Conservation (phyloP, 495 filamentous ascomycete species). For the Podospora tetraspora region DNA sequence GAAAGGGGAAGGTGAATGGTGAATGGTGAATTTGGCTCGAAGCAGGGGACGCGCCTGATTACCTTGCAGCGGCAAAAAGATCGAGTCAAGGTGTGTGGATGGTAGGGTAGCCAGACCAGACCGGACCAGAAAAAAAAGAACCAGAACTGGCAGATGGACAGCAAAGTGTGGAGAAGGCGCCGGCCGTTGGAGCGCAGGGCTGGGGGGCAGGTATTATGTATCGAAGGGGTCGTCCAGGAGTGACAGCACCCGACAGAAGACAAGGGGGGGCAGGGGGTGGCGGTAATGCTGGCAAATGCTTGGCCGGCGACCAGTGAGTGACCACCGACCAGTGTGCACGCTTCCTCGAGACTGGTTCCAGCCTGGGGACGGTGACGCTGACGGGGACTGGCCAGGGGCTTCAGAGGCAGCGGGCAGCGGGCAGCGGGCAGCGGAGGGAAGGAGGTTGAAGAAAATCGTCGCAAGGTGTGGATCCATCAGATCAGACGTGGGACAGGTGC, state of each 20-base stretch:
- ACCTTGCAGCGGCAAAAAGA: constrained; percentile 4
- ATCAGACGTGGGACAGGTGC: constrained; percentile 39
- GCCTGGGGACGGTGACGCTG: constrained; percentile 9
- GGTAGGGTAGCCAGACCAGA: no score
- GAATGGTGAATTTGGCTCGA: constrained; percentile 5
- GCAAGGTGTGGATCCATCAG: constrained; percentile 40
- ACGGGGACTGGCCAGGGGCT: constrained; percentile 6
- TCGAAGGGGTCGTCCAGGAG: constrained; percentile 19
- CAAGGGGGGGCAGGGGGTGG: constrained; percentile 7
- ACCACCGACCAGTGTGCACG: background rate
- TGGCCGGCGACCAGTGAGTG: background rate
- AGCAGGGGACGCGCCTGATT: constrained; percentile 17
- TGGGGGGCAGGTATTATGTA: constrained; percentile 22
- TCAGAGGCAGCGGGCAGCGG: background rate
- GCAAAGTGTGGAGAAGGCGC: constrained; percentile 9
- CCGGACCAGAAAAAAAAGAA: background rate
- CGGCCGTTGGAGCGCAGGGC: constrained; percentile 3
- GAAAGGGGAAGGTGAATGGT: constrained; percentile 5
- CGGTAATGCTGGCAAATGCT: constrained; percentile 12
- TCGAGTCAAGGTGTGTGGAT: constrained; percentile 5
- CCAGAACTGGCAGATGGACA: background rate
- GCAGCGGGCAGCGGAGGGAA: background rate
- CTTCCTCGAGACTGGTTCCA: constrained; percentile 8
- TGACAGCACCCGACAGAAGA: constrained; percentile 24
- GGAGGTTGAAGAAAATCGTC: constrained; percentile 27